Evolutionary conservation across 2,329 filamentous ascomycete species (phyloP), one percentile per base, ranked within the genome.

Genomic region (Bipolaris oryzae): DNA sequence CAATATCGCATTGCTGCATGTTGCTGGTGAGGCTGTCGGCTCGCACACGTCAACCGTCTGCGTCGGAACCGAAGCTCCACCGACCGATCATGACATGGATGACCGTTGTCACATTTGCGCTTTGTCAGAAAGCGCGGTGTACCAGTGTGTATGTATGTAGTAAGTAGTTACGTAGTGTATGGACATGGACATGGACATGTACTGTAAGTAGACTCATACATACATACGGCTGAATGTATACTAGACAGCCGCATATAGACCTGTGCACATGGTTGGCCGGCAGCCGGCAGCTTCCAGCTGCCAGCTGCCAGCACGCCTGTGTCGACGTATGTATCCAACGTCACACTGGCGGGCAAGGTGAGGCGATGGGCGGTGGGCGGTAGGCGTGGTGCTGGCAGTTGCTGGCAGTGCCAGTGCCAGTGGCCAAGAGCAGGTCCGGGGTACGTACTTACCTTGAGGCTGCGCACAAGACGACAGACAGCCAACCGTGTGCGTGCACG

Each of bases 1-100:
- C 66, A 69, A 69, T 69, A 66, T 63, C 59, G 55, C 48, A 55
- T 28, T 57, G 57, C 57, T 66, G 66, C 66, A 68, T 60, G 48
- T 56, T 55, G 59, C 57, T 57, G 55, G 60, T 66, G 67, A 68
- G 64, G 65, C 67, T 66, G 60, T 50, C 57, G 51, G 47, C 48
- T 59, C 31, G 33, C 49, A 35, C 48, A 45, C 49, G 48, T 37
- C 43, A 43, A 43, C 56, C 62, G 43, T 45, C 51, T 28, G 49
- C n/a, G n/a, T n/a, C n/a, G n/a, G n/a, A 54, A 58, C 50, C 64
- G 56, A 60, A 50, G 51, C 61, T 59, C 57, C 53, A 51, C 55
- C 54, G 62, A 23, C 38, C 47, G 25, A 28, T 28, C 25, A 28
- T 28, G 25, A 10, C 25, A 28, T 28, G 25, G 25, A 51, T 46